Percentiles rank a stretch among this genome's conserved stretches.
Conservation (phyloP, 257 asterid genomes). For the Scutellaria barbata region DNA sequence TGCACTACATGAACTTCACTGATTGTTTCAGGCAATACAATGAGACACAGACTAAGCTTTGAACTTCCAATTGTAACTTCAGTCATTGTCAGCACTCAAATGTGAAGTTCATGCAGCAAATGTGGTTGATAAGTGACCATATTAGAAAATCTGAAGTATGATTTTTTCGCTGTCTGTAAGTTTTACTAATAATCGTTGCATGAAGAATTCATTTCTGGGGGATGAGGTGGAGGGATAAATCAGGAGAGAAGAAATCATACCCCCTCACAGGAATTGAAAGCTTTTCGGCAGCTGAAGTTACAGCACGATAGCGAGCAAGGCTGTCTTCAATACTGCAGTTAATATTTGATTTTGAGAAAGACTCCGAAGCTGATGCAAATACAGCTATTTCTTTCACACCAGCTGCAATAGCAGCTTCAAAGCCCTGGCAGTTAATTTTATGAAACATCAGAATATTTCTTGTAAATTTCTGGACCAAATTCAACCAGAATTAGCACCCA, state of each 20-base stretch:
- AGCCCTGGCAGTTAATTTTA: slow-evolving; percentile 57
- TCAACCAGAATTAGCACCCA: slow-evolving; percentile 31
- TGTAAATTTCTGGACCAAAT: not conserved
- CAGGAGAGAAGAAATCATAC: slow-evolving; percentile 47
- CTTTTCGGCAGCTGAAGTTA: slow-evolving; percentile 76
- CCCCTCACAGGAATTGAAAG: slow-evolving; percentile 91
- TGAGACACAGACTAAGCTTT: not conserved
- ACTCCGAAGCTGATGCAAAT: slow-evolving; percentile 98
- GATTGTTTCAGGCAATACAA: not conserved
- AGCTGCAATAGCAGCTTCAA: slow-evolving; percentile 90
- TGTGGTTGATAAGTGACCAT: not conserved
- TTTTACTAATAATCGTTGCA: not conserved
- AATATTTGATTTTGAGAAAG: slow-evolving; percentile 86
- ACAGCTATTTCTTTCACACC: slow-evolving; percentile 94
- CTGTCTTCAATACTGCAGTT: slow-evolving; percentile 95
- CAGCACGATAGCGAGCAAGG: slow-evolving; percentile 76
- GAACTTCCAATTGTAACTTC: not conserved
- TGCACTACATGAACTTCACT: too few relatives aligned
- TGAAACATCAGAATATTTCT: slow-evolving; percentile 21
- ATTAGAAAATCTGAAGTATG: not conserved
- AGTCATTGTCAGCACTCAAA: slow-evolving; percentile 3
- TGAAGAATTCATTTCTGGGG: not conserved
- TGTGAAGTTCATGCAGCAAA: slow-evolving; percentile 15
- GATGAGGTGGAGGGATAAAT: not conserved
- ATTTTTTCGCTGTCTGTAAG: not conserved